These are phyloP conservation scores for Remersonia thermophila DNA, from an alignment of 2,329 filamentous ascomycete species.

Conservation along the genomic window DNA sequence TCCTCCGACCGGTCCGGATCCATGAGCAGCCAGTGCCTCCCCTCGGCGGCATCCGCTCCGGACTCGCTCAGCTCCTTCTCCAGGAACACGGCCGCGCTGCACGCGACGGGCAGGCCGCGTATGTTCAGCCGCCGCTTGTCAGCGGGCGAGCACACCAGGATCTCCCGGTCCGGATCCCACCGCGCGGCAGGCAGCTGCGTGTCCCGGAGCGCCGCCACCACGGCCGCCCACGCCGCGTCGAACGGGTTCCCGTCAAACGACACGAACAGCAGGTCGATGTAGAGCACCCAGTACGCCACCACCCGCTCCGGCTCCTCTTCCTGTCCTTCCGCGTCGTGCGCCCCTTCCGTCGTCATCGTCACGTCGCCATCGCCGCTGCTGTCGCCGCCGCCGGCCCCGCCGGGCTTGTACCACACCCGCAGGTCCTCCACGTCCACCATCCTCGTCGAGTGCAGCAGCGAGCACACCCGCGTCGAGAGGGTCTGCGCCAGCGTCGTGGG, in stretches of 20 bases:
- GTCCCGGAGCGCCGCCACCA: conserved; percentile 68
- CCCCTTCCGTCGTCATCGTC: conserved; percentile 17
- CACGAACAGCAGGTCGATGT: conserved; percentile 90
- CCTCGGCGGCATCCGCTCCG: conserved; percentile 21
- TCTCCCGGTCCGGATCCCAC: conserved; percentile 74
- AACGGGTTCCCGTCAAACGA: conserved; percentile 87
- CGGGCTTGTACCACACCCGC: conserved; percentile 53
- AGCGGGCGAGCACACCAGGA: conserved; percentile 58
- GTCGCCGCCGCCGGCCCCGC: conserved; percentile 28
- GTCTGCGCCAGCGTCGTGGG: conserved; percentile 73
- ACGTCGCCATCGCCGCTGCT: conserved; percentile 3
- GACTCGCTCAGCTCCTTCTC: conserved; percentile 40
- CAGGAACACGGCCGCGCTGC: conserved; percentile 67
- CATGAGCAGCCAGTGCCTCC: conserved; percentile 60
- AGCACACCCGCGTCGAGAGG: conserved; percentile 67
- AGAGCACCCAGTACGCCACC: conserved; percentile 88
- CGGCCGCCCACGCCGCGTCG: conserved; percentile 77
- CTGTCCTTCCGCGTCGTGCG: conserved; percentile 12
- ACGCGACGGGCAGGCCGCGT: conserved; percentile 57
- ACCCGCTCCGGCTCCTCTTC: conserved; percentile 32
- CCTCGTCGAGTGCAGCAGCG: conserved; percentile 58
- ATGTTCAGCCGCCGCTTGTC: conserved; percentile 46
- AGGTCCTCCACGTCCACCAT: conserved; percentile 57
- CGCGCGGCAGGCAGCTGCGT: conserved; percentile 65
- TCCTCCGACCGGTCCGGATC: conserved; percentile 91